A percentile compares a stretch with the other conserved stretches of the same genome.
Conservation (phyloP, 1,139 yeast genomes). For the Hanseniaspora uvarum region DNA sequence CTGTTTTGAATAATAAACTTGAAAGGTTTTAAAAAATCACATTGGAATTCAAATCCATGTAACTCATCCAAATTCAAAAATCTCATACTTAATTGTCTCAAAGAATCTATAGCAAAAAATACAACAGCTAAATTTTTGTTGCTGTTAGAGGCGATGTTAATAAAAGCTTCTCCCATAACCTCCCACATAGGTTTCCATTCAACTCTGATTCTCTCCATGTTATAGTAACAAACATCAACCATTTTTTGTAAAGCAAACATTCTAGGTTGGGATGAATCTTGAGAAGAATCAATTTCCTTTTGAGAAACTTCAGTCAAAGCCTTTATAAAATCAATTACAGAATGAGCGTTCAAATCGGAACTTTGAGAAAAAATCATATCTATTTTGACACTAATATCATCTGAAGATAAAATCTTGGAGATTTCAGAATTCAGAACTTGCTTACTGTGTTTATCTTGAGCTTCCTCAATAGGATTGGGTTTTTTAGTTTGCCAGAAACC, state of each 20-base stretch:
- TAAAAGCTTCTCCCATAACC: slow-evolving; percentile 83
- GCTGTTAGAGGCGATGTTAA: slow-evolving; percentile 66
- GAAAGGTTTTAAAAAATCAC: slow-evolving; percentile 85
- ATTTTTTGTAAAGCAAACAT: slow-evolving; percentile 87
- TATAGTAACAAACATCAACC: slow-evolving; percentile 94
- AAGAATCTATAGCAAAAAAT: slow-evolving; percentile 84
- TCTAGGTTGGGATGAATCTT: slow-evolving; percentile 71
- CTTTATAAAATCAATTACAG: slow-evolving; percentile 74
- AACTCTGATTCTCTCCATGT: slow-evolving; percentile 89
- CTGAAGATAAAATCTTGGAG: slow-evolving; percentile 52
- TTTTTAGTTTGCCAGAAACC: slow-evolving; percentile 31
- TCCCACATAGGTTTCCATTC: slow-evolving; percentile 97
- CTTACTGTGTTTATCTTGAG: slow-evolving; percentile 30
- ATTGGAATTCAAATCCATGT: slow-evolving; percentile 90
- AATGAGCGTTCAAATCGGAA: slow-evolving; percentile 66
- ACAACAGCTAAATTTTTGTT: slow-evolving; percentile 58
- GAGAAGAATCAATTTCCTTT: slow-evolving; percentile 87
- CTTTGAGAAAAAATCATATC: slow-evolving; percentile 83
- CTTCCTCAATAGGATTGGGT: slow-evolving; percentile 40
- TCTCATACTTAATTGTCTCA: slow-evolving; percentile 84
- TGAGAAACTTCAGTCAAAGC: slow-evolving; percentile 79
- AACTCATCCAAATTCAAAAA: slow-evolving; percentile 89
- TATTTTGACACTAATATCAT: slow-evolving; percentile 73
- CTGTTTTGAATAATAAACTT: slow-evolving; percentile 67
- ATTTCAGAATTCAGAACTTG: slow-evolving; percentile 45